Evolutionary conservation across 139 green algal species (phyloP).

Genomic region (Haematococcus sp.): DNA sequence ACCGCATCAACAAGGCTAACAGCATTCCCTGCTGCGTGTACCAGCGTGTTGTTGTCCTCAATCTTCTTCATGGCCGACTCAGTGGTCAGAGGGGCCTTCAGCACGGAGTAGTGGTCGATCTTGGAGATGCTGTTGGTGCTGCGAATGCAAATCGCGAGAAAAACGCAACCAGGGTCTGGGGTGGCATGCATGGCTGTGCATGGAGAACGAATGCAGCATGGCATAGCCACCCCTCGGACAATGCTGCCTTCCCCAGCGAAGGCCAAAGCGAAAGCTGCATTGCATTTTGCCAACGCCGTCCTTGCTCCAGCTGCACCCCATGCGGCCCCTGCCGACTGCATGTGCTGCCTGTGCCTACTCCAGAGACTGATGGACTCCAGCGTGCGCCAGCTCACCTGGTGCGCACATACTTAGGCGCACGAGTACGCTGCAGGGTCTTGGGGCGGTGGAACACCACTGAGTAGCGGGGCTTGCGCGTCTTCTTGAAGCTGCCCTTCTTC

Average conservation of each 20-base stretch:
- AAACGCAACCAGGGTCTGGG: neutral
- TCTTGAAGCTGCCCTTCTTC: conserved; percentile 87
- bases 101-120: conserved; percentile 83
- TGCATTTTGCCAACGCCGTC: too few relatives aligned
- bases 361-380: neutral
- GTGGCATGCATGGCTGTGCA: neutral
- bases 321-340: neutral
- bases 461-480: conserved; percentile 76
- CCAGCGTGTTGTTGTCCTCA: conserved; percentile 99
- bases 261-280: too few relatives aligned
- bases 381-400: conserved; percentile 58
- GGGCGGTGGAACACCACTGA: conserved; percentile 87
- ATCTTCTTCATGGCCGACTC: conserved; percentile 99
- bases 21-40: too few relatives aligned
- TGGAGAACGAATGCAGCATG: neutral
- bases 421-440: conserved; percentile 83
- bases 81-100: conserved; percentile 97
- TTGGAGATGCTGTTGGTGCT: conserved; percentile 67
- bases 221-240: neutral
- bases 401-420: conserved; percentile 85
- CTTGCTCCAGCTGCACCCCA: neutral
- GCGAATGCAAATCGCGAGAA: conserved; percentile 15
- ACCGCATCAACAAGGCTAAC: too few relatives aligned
- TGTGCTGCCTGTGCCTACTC: neutral
- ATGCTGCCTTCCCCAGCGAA: too few relatives aligned